Percentiles rank a stretch among this genome's conserved stretches.
phyloP scores from a whole-genome alignment of 1,139 yeast species.

The Lodderomyces orthopsilosis region DNA sequence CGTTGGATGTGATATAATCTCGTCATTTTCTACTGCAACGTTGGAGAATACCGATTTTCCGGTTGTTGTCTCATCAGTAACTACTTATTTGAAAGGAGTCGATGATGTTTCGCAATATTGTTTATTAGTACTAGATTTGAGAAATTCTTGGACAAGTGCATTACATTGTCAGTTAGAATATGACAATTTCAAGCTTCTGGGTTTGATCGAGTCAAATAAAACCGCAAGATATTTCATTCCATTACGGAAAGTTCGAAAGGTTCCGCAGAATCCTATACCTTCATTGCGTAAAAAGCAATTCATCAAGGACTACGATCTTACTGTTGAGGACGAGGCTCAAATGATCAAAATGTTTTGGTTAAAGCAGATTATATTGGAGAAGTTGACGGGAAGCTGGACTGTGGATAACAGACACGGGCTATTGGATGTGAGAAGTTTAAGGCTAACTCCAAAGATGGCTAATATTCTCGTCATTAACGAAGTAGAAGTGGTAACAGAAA shows the following conservation, averaged over 20 bases:
- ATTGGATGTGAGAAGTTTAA: constrained; percentile 63
- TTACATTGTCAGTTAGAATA: constrained; percentile 23
- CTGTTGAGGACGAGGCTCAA: constrained; percentile 50
- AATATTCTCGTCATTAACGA: constrained; percentile 39
- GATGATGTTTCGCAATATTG: constrained; percentile 39
- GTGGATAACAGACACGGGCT: constrained; percentile 44
- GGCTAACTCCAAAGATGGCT: constrained; percentile 56
- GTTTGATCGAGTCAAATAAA: constrained; percentile 43
- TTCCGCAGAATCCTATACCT: constrained; percentile 62
- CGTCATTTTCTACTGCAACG: constrained; percentile 31
- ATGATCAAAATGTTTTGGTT: constrained; percentile 78
- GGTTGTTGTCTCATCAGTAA: neutral
- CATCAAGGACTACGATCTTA: constrained; percentile 56
- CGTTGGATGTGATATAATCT: constrained; percentile 70
- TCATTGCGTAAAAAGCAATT: constrained; percentile 72
- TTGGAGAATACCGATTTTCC: neutral
- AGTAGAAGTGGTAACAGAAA: constrained; percentile 43
- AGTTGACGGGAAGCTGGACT: constrained; percentile 67
- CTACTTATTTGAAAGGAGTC: neutral
- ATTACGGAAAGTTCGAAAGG: constrained; percentile 50
- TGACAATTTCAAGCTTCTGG: constrained; percentile 22
- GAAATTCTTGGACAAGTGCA: constrained; percentile 65
- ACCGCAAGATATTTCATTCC: constrained; percentile 71
- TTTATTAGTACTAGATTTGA: constrained; percentile 61
- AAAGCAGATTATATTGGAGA: constrained; percentile 58